Evolutionary conservation across 2,329 filamentous ascomycete species (phyloP), one percentile per base, ranked within the genome.

Genomic region (Escovopsis sp.): DNA sequence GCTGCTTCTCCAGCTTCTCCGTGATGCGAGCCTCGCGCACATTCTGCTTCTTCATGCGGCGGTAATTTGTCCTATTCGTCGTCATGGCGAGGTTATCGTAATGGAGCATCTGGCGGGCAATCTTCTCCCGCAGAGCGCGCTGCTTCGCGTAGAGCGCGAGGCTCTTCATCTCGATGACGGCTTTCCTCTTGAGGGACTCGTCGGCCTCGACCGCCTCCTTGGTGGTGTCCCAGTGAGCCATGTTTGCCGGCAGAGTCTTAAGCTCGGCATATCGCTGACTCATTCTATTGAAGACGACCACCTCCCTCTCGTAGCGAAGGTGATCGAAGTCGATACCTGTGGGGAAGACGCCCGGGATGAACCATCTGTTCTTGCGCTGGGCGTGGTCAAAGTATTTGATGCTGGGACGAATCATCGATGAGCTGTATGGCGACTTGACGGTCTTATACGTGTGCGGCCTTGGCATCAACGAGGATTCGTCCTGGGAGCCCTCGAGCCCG

Each of bases 1-100:
- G 90, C 57, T 98, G 87, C 63, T 96, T 96, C 72, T 98, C 90
- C 2, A 98, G 75, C 60, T 94, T 98, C 70, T 98, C 90, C 0
- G 90, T 98, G 45, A 98, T 92, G 38, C 88, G 80, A 38, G 90
- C 90, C 61, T 98, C 90, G 26, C 88, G 79, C 34, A 96, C 70
- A 34, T 81, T 93, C 58, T 94, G 88, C 65, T 94, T 96, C 78
- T 98, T 98, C 66, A 90, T 81, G 34, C 90, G 79, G 26, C 90
- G 81, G 56, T 94, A 94, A 50, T 79, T 73, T 35, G 82, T 79
- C 34, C 90, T 78, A 53, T 98, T 98, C 1, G 87, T 88, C 2
- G 88, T 94, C 83, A 94, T 94, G 31, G 87, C 88, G 19, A 96
- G 72, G 48, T 94, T 96, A 52, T 96, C 87, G 40, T 88, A 92